Evolutionary conservation across 2,329 filamentous ascomycete species (phyloP).

Genomic region (Septoria linicola): DNA sequence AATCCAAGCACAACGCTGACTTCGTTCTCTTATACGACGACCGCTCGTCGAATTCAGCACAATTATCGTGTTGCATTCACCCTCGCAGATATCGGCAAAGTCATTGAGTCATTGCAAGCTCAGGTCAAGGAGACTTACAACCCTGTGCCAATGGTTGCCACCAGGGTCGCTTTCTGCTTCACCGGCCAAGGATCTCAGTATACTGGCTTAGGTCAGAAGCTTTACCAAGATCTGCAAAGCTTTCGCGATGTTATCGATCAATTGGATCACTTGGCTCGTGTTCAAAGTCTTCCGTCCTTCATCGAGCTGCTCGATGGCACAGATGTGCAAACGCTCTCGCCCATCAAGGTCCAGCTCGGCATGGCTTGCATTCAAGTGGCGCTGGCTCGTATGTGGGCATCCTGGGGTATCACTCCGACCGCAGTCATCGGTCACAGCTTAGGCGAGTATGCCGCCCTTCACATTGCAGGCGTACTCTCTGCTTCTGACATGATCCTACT

Average conservation of each 20-base stretch:
- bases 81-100: constrained; percentile 49
- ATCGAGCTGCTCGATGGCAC: constrained; percentile 50
- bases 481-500: constrained; percentile 70
- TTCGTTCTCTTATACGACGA: constrained; percentile 54
- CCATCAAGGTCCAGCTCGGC: constrained; percentile 53
- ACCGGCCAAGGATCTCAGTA: constrained; percentile 56
- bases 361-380: constrained; percentile 56
- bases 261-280: constrained; percentile 48
- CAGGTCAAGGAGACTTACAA: constrained; percentile 53
- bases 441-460: constrained; percentile 71
- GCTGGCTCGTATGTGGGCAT: constrained; percentile 53
- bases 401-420: constrained; percentile 55
- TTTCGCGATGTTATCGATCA: constrained; percentile 53
- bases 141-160: constrained; percentile 53
- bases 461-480: constrained; percentile 68
- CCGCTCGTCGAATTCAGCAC: constrained; percentile 54
- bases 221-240: constrained; percentile 49
- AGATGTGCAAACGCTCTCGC: constrained; percentile 51
- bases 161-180: constrained; percentile 54
- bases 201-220: constrained; percentile 51
- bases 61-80: constrained; percentile 53
- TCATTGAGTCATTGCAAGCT: constrained; percentile 46
- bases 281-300: constrained; percentile 52
- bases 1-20: constrained; percentile 48
- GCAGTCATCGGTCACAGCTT: constrained; percentile 60